Percentiles rank a stretch among this genome's conserved stretches.
These are phyloP conservation scores for Tuber aestivum DNA, from an alignment of 495 filamentous ascomycete species.

Conservation along the genomic window DNA sequence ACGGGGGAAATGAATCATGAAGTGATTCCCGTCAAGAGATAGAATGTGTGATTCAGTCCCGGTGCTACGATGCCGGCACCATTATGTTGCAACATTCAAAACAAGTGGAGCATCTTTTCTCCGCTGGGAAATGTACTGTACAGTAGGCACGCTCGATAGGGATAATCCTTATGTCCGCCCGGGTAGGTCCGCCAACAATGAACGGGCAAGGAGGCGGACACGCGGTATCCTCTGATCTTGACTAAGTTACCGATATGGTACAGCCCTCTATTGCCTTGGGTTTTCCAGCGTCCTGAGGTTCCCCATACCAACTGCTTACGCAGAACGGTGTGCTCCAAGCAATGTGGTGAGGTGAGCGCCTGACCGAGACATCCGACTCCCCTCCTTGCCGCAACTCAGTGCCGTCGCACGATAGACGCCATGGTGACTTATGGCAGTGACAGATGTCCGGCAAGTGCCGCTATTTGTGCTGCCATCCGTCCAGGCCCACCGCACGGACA, in stretches of 20 bases:
- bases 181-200: background rate
- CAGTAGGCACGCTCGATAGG: background rate
- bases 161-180: background rate
- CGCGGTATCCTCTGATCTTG: background rate
- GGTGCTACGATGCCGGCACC: background rate
- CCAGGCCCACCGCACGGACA: too few relatives aligned
- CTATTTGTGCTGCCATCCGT: background rate
- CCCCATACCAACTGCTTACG: background rate
- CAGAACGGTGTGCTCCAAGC: background rate
- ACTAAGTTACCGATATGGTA: too few relatives aligned
- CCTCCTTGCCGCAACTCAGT: background rate
- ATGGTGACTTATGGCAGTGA: too few relatives aligned
- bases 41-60: background rate
- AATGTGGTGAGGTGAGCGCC: background rate
- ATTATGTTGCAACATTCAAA: background rate
- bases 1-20: background rate
- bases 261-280: background rate
- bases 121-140: background rate
- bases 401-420: background rate
- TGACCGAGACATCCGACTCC: background rate
- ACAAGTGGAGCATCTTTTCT: background rate
- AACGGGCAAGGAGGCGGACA: background rate
- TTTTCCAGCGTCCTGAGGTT: background rate
- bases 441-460: background rate
- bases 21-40: background rate